Evolutionary conservation across 768 basidiomycete genomes (phyloP).

Genomic region (Amanita polypyramis): DNA sequence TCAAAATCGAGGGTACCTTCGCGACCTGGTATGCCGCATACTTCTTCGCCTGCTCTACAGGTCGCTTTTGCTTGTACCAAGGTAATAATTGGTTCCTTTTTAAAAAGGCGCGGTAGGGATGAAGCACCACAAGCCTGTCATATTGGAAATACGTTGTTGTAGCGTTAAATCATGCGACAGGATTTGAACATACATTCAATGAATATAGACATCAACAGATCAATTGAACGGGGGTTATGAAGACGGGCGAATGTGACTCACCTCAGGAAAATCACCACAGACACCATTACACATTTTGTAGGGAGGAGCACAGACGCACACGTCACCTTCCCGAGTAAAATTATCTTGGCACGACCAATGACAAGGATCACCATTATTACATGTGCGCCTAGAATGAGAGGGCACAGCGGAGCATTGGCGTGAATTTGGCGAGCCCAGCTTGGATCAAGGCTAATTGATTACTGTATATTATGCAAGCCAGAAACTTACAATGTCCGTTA

Average conservation of each 20-base stretch:
- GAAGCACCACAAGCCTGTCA: constrained; percentile 28
- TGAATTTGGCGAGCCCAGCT: constrained; percentile 19
- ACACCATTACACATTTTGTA: constrained; percentile 29
- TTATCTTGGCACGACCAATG: constrained; percentile 22
- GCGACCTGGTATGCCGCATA: constrained; percentile 28
- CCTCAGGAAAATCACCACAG: constrained; percentile 23
- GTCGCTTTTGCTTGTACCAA: constrained; percentile 19
- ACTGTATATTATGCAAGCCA: neutral
- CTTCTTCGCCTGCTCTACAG: constrained; percentile 19
- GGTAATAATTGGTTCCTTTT: constrained; percentile 14
- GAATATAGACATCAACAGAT: neutral
- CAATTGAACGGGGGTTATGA: neutral
- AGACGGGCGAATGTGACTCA: constrained; percentile 12
- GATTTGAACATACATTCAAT: neutral
- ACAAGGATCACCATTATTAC: constrained; percentile 23
- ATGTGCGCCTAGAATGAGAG: constrained; percentile 19
- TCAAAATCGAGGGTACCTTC: constrained; percentile 22
- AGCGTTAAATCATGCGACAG: constrained; percentile 1
- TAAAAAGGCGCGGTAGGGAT: constrained; percentile 18
- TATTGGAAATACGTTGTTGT: neutral
- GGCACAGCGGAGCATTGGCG: constrained; percentile 23
- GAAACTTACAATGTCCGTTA: constrained; percentile 17
- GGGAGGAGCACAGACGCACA: constrained; percentile 27
- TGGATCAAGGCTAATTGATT: constrained; percentile 8
- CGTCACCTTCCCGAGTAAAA: constrained; percentile 17